phyloP scores from a whole-genome alignment of 768 basidiomycete genomes.

The Macrolepiota fuliginosa region DNA sequence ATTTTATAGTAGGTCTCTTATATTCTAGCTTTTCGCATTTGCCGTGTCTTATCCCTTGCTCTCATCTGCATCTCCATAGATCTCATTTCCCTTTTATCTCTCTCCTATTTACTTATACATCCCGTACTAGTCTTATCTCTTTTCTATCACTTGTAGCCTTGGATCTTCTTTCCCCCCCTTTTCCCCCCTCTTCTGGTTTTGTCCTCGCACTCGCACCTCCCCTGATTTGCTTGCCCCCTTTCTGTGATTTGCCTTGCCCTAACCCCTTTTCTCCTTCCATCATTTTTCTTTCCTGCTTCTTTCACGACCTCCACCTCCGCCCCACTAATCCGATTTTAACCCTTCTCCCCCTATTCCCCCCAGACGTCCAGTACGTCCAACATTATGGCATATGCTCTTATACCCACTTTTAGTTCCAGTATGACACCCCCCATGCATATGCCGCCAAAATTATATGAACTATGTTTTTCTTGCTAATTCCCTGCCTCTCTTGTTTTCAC shows the following conservation, averaged over 20 bases:
- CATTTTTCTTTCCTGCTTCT: not conserved
- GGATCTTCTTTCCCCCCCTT: slow-evolving; percentile 17
- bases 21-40: slow-evolving; percentile 5
- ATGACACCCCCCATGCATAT: slow-evolving; percentile 10
- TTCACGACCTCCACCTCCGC: slow-evolving; percentile 9
- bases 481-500: not conserved
- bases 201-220: not conserved
- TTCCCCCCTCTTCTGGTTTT: not conserved
- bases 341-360: slow-evolving; percentile 9
- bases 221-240: slow-evolving; percentile 4
- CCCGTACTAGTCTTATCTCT: not conserved
- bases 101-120: not conserved
- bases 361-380: slow-evolving; percentile 1
- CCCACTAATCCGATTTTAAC: slow-evolving; percentile 16
- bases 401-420: not conserved
- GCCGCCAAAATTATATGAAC: slow-evolving; percentile 7
- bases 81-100: slow-evolving; percentile 12
- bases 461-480: slow-evolving; percentile 6
- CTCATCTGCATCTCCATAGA: slow-evolving; percentile 14
- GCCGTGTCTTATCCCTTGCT: not conserved
- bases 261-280: slow-evolving; percentile 9
- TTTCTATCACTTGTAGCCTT: slow-evolving; percentile 16
- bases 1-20: slow-evolving; percentile 13
- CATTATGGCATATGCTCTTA: slow-evolving; percentile 11
- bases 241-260: slow-evolving; percentile 8